Base-by-base conservation (phyloP, 192 early-diverging fungal genomes). In the Coemansia sp. region DNA sequence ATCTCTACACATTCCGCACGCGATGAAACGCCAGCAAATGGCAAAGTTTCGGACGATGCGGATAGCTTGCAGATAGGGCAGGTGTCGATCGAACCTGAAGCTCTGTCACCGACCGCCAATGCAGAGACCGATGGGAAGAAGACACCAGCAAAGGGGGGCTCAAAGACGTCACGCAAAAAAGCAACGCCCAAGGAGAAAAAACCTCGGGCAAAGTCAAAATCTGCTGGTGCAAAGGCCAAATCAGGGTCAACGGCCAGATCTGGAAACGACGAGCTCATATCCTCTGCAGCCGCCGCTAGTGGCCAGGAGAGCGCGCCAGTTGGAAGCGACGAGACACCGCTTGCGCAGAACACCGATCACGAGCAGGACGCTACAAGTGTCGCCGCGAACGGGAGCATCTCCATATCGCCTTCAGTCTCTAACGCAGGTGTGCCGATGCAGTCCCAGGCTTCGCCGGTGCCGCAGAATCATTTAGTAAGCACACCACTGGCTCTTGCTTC, bases 161-260 rank as follows among this genome's bases (percentile, higher is more conserved):
- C 71, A 4, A 68, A 75, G 64, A 46, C 49, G 11, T 2, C 44
- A 3, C 55, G 67, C 58, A 78, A 78, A 33, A 64, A 58, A 33
- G 49, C 74, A 1, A 36, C 24, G 35, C 45, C 67, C 46, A 76
- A 71, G 48, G 74, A 76, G 64, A 73, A 66, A 57, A 81, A 81
- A 58, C 45, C 74, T 14, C 66, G 72, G 24, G 72, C 56, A 20
- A 76, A 73, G 61, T 18, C 69, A 9, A 75, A 75, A 39, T 39
- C 63, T 21, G 71, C 66, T 5, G 55, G 53, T n/a, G 66, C 72
- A 51, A 68, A 67, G 62, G 38, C 24, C 30, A 20, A 44, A 5
- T 60, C 60, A 23, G 41, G 63, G 7, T 34, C 63, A 6, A 44
- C 16, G 20, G 21, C 46, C 33, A 62, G 63, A 14, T 38, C 67